A percentile compares a stretch with the other conserved stretches of the same genome.
Conservation (phyloP, 768 basidiomycete species). For the Serendipita sp. region DNA sequence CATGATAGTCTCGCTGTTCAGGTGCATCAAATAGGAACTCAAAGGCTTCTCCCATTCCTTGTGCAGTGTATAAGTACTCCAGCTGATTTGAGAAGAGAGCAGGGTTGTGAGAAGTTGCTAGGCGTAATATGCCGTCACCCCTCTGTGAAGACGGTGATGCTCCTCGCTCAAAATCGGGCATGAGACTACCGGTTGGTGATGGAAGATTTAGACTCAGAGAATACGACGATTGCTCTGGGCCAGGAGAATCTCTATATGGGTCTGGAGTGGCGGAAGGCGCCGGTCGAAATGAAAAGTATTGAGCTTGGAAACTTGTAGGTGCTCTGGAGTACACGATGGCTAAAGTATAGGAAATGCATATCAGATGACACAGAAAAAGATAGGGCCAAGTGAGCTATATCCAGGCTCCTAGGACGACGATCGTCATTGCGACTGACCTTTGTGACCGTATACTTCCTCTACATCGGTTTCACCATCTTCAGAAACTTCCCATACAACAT, state of each 20-base stretch:
- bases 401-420: neutral
- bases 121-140: constrained; percentile 35
- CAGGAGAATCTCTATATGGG: constrained; percentile 25
- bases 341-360: constrained; percentile 18
- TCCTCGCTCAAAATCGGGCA: constrained; percentile 24
- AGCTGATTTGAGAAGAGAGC: constrained; percentile 78
- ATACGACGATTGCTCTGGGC: constrained; percentile 21
- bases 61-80: constrained; percentile 88
- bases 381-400: neutral
- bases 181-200: constrained; percentile 29
- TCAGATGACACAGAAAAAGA: neutral
- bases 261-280: constrained; percentile 35
- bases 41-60: constrained; percentile 74
- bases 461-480: constrained; percentile 30
- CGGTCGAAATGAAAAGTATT: constrained; percentile 70
- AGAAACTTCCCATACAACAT: constrained; percentile 78
- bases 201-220: constrained; percentile 24
- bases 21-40: constrained; percentile 67
- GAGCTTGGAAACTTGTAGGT: constrained; percentile 76
- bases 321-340: constrained; percentile 92
- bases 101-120: constrained; percentile 55
- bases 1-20: constrained; percentile 24
- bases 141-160: constrained; percentile 24
- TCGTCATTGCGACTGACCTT: constrained; percentile 41
- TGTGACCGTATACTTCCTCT: constrained; percentile 79